Base-by-base conservation (phyloP, 441 rosid species). In the Omphalea diandra region DNA sequence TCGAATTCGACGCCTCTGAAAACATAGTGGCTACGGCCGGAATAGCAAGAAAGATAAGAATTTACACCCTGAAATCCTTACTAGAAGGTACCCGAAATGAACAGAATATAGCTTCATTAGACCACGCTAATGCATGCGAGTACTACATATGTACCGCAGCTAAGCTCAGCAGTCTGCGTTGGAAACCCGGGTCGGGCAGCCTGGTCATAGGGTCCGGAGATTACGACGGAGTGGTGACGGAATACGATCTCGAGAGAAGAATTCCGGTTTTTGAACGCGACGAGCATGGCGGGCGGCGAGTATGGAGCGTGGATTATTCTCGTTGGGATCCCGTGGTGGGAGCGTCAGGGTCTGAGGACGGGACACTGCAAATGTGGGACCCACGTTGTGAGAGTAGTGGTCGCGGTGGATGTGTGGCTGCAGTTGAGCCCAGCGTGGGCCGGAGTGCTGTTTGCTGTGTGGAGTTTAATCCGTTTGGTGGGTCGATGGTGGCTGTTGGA, bases 151-250 rank as follows among this genome's bases (percentile, higher is more conserved):
- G 87, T 64, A 88, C 97, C 26, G 96, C 98, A 2, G 98, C 98
- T 1, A 93, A 90, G 87, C 87, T 93, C 1, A 86, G 97, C 67
- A 90, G 97, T 67, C 79, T 93, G 22, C 78, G 84, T 12, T 90
- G 94, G 96, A 83, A 81, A 63, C 93, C 98, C n/a, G 79, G 83
- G 12, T 82, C 84, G 0, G 65, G 73, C 32, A 80, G 90, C 24
- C 77, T 83, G 76, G 80, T 88, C n/a, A 35, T 93, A 18, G 97
- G 88, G 36, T 84, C 97, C 1, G 97, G 93, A 0, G 98, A 93
- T 70, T 93, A 93, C 70, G 98, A 93, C 57, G 98, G 98, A n/a
- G 94, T 90, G 0, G 96, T 93, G n/a, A 89, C 76, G 49, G 98
- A 93, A 74, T 89, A 93, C 26, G 91, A 90, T 73, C 81, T 89